Evolutionary conservation across 108 stramenopile genomes (phyloP), one percentile per base, ranked within the genome.

Genomic region (Nitzschia sp.): DNA sequence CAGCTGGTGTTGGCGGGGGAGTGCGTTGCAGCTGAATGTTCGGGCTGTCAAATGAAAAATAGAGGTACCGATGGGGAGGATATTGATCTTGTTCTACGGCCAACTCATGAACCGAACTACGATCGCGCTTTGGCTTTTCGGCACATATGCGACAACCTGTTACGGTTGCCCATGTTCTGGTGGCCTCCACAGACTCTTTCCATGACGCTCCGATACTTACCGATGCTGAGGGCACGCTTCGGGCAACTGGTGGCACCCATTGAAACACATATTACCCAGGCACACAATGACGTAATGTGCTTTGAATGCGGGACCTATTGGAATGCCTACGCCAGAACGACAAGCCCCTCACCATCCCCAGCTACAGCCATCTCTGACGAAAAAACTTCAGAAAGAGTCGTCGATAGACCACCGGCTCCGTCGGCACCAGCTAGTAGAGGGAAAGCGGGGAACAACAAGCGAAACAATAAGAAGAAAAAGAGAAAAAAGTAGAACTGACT

Each of bases 21-120:
- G 53, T 72, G 71, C 23, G 47, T 61, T 23, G 71, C 71, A 15
- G 71, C 63, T 0, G 30, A 56, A 27, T 64, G 71, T 56, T 22
- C 63, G 1, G 71, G 71, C 1, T 63, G 71, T 33, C 38, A 64
- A 41, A 6, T 8, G 8, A 8, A 22, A 25, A n/a, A 57, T 6
- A 29, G 29, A 13, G 31, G 26, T 21, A 30, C 11, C 13, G 23
- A 53, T n/a, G n/a, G 22, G 23, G 11, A 1, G 9, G 64, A 52
- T 53, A 15, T 17, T 5, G 19, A 13, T 1, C 17, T 45, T 36
- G 9, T 28, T 2, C 30, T 69, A 1, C 34, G 21, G 19, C 50
- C 57, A 22, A n/a, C 4, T 9, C 70, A 71, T 71, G 28, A 36
- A 16, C 27, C 60, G 1, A 22, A 53, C 15, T 71, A 53, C 21